These are phyloP conservation scores for Vigna reflexopilosa DNA, from an alignment of 306 rosid genomes.

Conservation along the genomic window DNA sequence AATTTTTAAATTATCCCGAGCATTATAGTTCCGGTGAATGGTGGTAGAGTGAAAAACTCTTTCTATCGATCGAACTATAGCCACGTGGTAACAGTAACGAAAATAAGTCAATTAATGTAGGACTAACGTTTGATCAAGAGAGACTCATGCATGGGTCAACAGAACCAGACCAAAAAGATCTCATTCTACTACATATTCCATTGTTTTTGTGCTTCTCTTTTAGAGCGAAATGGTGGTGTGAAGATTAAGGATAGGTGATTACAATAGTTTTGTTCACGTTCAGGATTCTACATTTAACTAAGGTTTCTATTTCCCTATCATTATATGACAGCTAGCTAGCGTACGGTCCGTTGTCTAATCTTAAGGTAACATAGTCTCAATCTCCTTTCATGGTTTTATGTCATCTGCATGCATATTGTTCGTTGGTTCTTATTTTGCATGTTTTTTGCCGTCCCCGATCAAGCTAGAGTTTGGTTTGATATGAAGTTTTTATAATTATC, in stretches of 20 bases:
- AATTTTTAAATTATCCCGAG: no score
- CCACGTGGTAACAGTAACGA: neutral
- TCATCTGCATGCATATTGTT: constrained; percentile 36
- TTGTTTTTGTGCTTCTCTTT: neutral
- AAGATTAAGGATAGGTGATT: neutral
- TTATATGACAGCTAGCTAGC: neutral
- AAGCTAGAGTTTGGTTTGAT: constrained; percentile 4
- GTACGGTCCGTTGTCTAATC: no score
- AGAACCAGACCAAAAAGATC: constrained; percentile 13
- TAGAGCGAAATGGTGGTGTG: neutral
- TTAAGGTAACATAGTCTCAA: neutral
- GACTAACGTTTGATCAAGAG: neutral
- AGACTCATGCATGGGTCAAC: neutral
- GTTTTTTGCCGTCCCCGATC: neutral
- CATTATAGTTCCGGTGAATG: no score
- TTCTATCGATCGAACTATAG: no score
- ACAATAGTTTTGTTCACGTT: neutral
- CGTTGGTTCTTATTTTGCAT: neutral
- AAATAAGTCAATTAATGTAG: neutral
- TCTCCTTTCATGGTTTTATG: constrained; percentile 4
- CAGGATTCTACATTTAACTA: neutral
- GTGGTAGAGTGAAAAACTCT: no score
- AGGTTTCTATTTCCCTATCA: neutral
- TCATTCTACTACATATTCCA: neutral
- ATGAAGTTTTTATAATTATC: neutral